These are phyloP conservation scores for Trypanosoma caninum DNA, from an alignment of 208 protist genomes.

Conservation along the genomic window DNA sequence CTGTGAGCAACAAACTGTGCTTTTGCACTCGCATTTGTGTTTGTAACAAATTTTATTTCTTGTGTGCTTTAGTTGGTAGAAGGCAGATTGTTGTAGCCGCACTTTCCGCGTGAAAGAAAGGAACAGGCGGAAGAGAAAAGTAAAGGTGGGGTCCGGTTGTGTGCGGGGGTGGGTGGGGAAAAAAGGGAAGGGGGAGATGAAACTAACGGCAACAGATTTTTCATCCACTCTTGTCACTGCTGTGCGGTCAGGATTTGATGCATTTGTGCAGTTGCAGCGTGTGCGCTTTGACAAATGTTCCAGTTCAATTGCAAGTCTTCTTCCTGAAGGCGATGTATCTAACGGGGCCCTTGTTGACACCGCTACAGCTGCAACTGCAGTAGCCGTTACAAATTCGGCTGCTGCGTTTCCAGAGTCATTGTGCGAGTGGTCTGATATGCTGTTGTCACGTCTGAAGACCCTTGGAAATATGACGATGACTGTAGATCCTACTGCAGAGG, in stretches of 20 bases:
- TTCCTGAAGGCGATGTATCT: neutral
- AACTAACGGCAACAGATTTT: constrained; percentile 4
- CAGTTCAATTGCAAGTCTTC: neutral
- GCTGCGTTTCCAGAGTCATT: constrained; percentile 3
- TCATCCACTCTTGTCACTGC: constrained; percentile 20
- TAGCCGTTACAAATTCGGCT: neutral
- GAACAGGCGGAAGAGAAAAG: neutral
- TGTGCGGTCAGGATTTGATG: constrained; percentile 30
- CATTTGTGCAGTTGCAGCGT: constrained; percentile 28
- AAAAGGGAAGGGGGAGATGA: neutral
- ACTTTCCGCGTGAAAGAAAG: neutral
- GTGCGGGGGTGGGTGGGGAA: too few species aligned
- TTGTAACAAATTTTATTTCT: too few species aligned
- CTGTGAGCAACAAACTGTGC: too few species aligned
- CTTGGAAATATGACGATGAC: constrained; percentile 8
- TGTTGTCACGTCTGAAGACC: constrained; percentile 29
- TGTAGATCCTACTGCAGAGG: constrained; percentile 28
- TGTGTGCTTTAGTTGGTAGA: too few species aligned
- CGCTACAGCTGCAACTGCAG: neutral
- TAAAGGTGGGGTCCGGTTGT: too few species aligned
- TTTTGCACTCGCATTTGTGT: too few species aligned
- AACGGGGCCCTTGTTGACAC: neutral
- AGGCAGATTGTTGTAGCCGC: too few species aligned
- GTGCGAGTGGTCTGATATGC: constrained; percentile 33
- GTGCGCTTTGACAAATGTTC: constrained; percentile 18